phyloP scores from a whole-genome alignment of 2,329 filamentous ascomycete species.

The Botrytis galanthina region DNA sequence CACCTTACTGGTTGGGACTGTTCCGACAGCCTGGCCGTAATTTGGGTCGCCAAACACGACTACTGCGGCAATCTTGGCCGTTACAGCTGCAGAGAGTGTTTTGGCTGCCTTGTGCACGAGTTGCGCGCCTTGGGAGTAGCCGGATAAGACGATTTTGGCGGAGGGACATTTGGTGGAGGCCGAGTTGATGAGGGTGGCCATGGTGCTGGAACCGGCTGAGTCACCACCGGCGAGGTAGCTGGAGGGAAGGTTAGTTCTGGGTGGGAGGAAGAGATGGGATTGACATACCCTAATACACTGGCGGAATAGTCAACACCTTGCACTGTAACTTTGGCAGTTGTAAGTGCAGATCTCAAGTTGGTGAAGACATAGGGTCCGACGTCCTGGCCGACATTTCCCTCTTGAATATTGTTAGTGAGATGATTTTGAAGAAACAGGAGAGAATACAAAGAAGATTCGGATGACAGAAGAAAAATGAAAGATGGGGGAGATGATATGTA shows the following conservation, averaged over 20 bases:
- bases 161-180: slow-evolving; percentile 40
- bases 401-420: slow-evolving; percentile 6
- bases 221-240: slow-evolving; percentile 16
- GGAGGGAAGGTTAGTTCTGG: background rate
- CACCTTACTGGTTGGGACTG: background rate
- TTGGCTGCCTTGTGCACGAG: slow-evolving; percentile 44
- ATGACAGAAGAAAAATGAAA: background rate
- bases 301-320: slow-evolving; percentile 40
- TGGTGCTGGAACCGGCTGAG: slow-evolving; percentile 2
- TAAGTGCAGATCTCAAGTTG: slow-evolving; percentile 29
- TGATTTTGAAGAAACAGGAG: background rate
- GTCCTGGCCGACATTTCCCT: slow-evolving; percentile 45
- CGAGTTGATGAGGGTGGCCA: slow-evolving; percentile 37
- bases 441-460: background rate
- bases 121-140: slow-evolving; percentile 45
- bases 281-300: slow-evolving; percentile 32
- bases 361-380: slow-evolving; percentile 39
- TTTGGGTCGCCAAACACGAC: slow-evolving; percentile 46
- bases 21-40: slow-evolving; percentile 23
- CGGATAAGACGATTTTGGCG: slow-evolving; percentile 43
- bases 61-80: slow-evolving; percentile 40
- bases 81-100: slow-evolving; percentile 33
- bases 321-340: slow-evolving; percentile 27
- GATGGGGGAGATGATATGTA: background rate
- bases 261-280: background rate